phyloP scores from a whole-genome alignment of 163 green algal genomes.

The Prototheca wickerhamii region DNA sequence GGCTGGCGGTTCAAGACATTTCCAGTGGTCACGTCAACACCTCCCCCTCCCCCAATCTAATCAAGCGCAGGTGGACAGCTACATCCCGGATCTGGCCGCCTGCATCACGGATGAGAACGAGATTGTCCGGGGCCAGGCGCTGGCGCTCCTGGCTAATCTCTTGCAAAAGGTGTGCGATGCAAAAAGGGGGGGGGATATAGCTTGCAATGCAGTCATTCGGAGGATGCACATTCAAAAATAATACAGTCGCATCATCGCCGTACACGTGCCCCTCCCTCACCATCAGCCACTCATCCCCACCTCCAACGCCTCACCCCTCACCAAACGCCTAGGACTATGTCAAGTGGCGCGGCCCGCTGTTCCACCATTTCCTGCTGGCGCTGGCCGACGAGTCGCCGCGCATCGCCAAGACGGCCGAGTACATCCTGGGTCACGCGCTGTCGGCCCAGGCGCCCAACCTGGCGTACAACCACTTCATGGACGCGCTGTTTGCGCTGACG shows the following conservation, averaged over 20 bases:
- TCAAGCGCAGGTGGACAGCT: conserved; percentile 51
- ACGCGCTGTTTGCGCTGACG: conserved; percentile 84
- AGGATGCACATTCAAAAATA: no score
- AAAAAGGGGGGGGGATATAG: not conserved
- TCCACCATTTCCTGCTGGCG: conserved; percentile 64
- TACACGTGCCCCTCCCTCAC: no score
- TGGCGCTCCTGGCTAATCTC: conserved; percentile 69
- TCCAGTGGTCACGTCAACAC: no score
- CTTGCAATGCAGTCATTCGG: no score
- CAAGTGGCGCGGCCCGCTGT: conserved; percentile 79
- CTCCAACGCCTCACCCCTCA: no score
- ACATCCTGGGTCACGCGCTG: conserved; percentile 56
- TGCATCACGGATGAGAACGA: conserved; percentile 65
- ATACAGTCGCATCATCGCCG: no score
- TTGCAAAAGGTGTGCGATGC: conserved; percentile 47
- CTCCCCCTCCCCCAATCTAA: no score
- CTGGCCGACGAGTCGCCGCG: conserved; percentile 60
- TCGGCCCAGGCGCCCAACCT: conserved; percentile 66
- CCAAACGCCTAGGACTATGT: conserved; percentile 58
- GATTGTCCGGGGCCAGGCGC: conserved; percentile 60
- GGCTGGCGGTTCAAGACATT: no score
- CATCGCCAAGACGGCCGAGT: conserved; percentile 58
- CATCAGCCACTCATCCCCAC: no score
- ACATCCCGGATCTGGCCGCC: conserved; percentile 59
- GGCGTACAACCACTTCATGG: conserved; percentile 89